Evolutionary conservation across 2,329 filamentous ascomycete genomes (phyloP).

Genomic region (Ophioceras dolichostomum): DNA sequence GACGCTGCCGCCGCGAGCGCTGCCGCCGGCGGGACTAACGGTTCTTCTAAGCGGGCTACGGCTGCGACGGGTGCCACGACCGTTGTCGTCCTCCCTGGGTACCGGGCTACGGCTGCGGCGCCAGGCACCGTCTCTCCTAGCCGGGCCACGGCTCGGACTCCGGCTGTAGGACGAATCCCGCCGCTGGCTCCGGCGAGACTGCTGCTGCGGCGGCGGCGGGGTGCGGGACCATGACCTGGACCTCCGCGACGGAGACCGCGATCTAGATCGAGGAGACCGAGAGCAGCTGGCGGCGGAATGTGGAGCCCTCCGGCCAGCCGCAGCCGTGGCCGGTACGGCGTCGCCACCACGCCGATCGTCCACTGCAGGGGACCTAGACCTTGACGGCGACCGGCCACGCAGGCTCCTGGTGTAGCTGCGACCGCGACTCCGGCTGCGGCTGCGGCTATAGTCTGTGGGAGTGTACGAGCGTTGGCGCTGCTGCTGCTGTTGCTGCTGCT

Average conservation of each 20-base stretch:
- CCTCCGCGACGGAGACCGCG: background rate
- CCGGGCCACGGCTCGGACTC: slow-evolving; percentile 6
- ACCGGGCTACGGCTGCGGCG: background rate
- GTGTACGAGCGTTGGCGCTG: slow-evolving; percentile 2
- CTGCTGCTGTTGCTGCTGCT: background rate
- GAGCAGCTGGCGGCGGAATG: no score
- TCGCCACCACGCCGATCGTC: no score
- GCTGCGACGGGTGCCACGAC: no score
- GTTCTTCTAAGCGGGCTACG: no score
- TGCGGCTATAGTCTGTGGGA: background rate
- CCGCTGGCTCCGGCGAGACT: background rate
- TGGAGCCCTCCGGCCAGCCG: background rate
- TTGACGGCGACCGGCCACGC: background rate
- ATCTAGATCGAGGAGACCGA: no score
- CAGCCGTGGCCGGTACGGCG: background rate
- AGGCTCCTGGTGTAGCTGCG: slow-evolving; percentile 1
- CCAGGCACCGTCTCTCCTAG: background rate
- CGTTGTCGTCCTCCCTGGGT: no score
- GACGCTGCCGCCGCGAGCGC: background rate
- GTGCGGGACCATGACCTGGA: background rate
- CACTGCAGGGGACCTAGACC: no score
- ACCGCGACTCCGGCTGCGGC: slow-evolving; percentile 1
- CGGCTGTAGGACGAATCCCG: slow-evolving; percentile 9
- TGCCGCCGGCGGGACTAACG: background rate
- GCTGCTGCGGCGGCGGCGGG: background rate